Evolutionary conservation across 495 filamentous ascomycete species (phyloP).

Genomic region (Pyrenopolyporus hunteri): DNA sequence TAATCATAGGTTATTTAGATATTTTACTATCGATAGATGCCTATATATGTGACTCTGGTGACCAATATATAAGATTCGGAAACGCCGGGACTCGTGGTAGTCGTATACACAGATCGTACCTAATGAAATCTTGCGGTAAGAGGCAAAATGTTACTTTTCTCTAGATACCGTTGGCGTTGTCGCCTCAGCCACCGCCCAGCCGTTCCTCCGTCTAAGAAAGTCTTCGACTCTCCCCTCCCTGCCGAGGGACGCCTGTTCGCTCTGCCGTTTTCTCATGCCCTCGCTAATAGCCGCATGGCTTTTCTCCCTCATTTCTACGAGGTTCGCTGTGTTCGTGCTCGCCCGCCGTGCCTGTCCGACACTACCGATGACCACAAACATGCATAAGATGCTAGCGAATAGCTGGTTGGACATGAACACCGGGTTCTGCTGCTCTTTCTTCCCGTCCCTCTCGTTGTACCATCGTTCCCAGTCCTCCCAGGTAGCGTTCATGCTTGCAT

Average conservation of each 20-base stretch:
- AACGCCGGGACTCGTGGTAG: not conserved
- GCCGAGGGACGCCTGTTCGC: constrained; percentile 54
- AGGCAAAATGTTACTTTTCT: constrained; percentile 11
- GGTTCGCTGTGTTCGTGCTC: constrained; percentile 57
- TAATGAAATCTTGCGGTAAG: not conserved
- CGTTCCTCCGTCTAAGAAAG: constrained; percentile 74
- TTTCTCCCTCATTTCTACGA: constrained; percentile 67
- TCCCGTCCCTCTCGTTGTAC: constrained; percentile 62
- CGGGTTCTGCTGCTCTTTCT: constrained; percentile 57
- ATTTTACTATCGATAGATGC: not conserved
- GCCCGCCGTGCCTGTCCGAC: constrained; percentile 72
- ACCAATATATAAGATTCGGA: not conserved
- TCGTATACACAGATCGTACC: not conserved
- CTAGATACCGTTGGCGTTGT: not conserved
- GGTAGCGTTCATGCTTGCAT: constrained; percentile 81
- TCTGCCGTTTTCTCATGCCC: constrained; percentile 63
- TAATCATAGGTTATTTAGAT: not conserved
- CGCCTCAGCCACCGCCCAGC: constrained; percentile 28
- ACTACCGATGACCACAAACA: constrained; percentile 68
- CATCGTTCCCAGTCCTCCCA: constrained; percentile 99
- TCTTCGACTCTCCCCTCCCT: constrained; percentile 70
- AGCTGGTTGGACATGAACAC: constrained; percentile 72
- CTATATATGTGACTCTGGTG: not conserved
- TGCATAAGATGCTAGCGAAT: constrained; percentile 72
- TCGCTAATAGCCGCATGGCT: constrained; percentile 66